Evolutionary conservation across 257 asterid genomes (phyloP).

Genomic region (Coffea eugenioides): DNA sequence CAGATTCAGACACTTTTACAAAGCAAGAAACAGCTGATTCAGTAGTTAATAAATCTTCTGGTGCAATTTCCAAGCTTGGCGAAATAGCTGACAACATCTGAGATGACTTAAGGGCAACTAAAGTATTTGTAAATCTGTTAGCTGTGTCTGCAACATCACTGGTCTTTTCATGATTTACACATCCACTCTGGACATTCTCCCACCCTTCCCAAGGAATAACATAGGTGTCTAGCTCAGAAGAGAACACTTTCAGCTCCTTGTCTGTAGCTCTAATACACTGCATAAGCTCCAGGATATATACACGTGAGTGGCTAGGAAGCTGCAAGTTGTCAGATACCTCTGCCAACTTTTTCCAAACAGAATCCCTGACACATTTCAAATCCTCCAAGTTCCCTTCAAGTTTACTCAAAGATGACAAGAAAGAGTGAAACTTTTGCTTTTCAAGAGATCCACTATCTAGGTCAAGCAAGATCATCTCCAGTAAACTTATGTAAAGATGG

Average conservation of each 20-base stretch:
- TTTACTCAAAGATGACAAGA: slow-evolving; percentile 77
- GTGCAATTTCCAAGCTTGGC: slow-evolving; percentile 53
- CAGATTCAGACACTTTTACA: slow-evolving; percentile 52
- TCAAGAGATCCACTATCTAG: slow-evolving; percentile 45
- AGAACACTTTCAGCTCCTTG: slow-evolving; percentile 35
- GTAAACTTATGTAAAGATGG: slow-evolving; percentile 56
- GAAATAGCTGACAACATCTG: slow-evolving; percentile 68
- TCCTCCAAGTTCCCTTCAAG: slow-evolving; percentile 63
- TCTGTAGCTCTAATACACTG: slow-evolving; percentile 62
- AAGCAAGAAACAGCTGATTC: slow-evolving; percentile 87
- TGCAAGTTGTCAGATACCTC: slow-evolving; percentile 63
- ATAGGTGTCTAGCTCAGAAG: slow-evolving; percentile 33
- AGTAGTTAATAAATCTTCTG: slow-evolving; percentile 62
- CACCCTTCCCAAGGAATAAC: slow-evolving; percentile 93
- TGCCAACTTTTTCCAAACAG: slow-evolving; percentile 76
- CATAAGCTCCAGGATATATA: slow-evolving; percentile 79
- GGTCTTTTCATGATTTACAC: slow-evolving; percentile 25
- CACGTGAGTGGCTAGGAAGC: slow-evolving; percentile 67
- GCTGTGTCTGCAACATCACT: slow-evolving; percentile 39
- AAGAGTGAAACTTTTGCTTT: slow-evolving; percentile 40
- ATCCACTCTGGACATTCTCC: slow-evolving; percentile 49
- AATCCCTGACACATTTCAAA: slow-evolving; percentile 57
- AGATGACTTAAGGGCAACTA: slow-evolving; percentile 87
- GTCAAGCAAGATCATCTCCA: slow-evolving; percentile 61
- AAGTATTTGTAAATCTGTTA: slow-evolving; percentile 54